Base-by-base conservation (phyloP, 345 rosid genomes). In the Aegle marmelos region DNA sequence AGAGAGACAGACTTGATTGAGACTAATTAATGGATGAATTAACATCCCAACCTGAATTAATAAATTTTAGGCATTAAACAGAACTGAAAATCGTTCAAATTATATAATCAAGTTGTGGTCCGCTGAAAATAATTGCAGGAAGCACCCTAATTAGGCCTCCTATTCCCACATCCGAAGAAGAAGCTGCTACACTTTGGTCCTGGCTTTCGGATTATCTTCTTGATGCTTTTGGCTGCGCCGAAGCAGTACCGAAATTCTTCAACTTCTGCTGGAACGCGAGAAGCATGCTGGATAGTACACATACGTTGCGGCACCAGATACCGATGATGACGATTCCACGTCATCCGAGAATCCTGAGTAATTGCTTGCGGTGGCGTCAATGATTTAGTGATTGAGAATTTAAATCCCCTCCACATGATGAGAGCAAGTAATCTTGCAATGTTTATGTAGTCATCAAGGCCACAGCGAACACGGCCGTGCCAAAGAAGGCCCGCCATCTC, bases 361-460 rank as follows among this genome's bases (percentile, higher is more conserved):
- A 41, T 39, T 0, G 82, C 33, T 45, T 86, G 84, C 85, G 82
- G 82, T 82, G 82, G 82, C 73, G 78, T 70, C 73, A 87, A 68
- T 3, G 90, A 79, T 67, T 85, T 87, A 17, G 90, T 88, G 56
- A 86, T 82, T 63, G 84, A 68, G 4, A 88, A 86, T 69, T 75
- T 82, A 72, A 84, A 82, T 39, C 90, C 90, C 25, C 74, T 71
- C 75, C 66, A 78, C 86, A 86, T 84, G 28, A 88, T 67, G 69
- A 78, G 73, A 61, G 87, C 63, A 37, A 86, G 85, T 48, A 88
- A 81, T 54, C 84, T 86, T 54, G 90, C 90, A 7, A 87, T 88
- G 82, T 86, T 88, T 59, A 79, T 86, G 65, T 89, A 87, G 71
- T 88, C 91, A 13, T 88, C 91, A 8, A 88, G 80, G 36, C 91